Conservation (phyloP, 2,329 filamentous ascomycete genomes). For the Acrocalymma vagum region DNA sequence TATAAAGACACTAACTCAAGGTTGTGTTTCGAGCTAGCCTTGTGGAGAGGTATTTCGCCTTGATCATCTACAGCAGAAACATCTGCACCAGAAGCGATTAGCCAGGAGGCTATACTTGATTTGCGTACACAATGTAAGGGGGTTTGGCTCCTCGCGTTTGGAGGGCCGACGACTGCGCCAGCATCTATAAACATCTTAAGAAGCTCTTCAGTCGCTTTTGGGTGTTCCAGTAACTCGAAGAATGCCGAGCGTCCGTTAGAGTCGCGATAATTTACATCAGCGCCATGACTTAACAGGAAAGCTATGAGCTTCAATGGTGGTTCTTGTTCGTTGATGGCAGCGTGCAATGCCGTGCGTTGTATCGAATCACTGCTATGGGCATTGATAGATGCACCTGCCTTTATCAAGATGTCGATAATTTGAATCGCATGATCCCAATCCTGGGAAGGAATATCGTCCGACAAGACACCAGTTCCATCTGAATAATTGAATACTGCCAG, state of each 20-base stretch:
- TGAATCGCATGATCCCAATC: conserved; percentile 7
- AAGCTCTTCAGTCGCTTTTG: conserved; percentile 4
- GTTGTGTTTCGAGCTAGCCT: conserved; percentile 4
- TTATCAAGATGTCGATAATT: conserved; percentile 7
- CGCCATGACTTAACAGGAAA: conserved; percentile 5
- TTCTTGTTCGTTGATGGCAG: conserved; percentile 1
- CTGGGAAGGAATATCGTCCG: conserved; percentile 2
- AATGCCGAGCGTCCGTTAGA: conserved; percentile 6
- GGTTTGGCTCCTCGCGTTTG: conserved; percentile 4
- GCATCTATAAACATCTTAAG: conserved; percentile 9
- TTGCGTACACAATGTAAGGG: conserved; percentile 2
- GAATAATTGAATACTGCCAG: conserved; percentile 6
- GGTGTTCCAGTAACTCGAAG: conserved; percentile 1
- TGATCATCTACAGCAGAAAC: conserved; percentile 8
- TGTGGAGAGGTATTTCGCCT: conserved; percentile 8
- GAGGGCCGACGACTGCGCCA: conserved; percentile 5
- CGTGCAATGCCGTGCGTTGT: conserved; percentile 6
- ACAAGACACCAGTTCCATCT: conserved; percentile 3
- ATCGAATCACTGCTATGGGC: conserved; percentile 3
- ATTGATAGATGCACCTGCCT: conserved; percentile 8
- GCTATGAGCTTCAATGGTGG: conserved; percentile 3
- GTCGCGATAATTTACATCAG: conserved; percentile 5
- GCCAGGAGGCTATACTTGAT: conserved; percentile 8
- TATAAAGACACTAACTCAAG: conserved; percentile 5
- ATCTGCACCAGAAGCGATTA: conserved; percentile 6